Conservation (phyloP, 1,139 yeast species). For the Yamadazyma epiphylla region DNA sequence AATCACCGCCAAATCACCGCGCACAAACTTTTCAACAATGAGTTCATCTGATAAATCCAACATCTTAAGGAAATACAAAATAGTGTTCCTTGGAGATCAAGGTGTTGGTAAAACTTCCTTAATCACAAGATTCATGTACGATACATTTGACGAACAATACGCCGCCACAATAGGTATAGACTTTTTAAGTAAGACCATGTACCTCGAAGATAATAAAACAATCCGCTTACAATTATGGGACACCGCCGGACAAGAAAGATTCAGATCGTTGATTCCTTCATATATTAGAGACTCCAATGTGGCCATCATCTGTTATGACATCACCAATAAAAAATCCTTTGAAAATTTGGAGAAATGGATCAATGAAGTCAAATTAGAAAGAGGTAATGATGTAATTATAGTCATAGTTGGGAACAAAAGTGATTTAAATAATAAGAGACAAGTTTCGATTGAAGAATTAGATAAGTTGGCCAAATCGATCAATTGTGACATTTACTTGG, state of each 20-base stretch:
- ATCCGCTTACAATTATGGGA: constrained; percentile 54
- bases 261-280: constrained; percentile 65
- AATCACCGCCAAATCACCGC: too few relatives aligned
- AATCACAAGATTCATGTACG: constrained; percentile 95
- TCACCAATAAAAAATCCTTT: constrained; percentile 81
- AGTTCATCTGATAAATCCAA: constrained; percentile 4
- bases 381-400: constrained; percentile 65
- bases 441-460: constrained; percentile 78
- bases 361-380: constrained; percentile 59
- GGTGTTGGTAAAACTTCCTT: constrained; percentile 96
- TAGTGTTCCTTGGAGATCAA: constrained; percentile 96
- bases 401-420: constrained; percentile 46
- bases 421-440: constrained; percentile 74
- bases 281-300: constrained; percentile 96
- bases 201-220: constrained; percentile 54
- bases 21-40: constrained; percentile 2
- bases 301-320: constrained; percentile 93
- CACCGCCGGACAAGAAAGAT: constrained; percentile 64
- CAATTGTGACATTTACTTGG: constrained; percentile 79
- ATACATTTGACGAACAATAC: constrained; percentile 94
- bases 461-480: constrained; percentile 48
- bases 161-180: constrained; percentile 97
- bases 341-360: constrained; percentile 58
- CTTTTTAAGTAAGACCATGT: constrained; percentile 76
- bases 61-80: constrained; percentile 68